Base-by-base conservation (phyloP, 2,329 filamentous ascomycete genomes). In the Curvularia verruculosa region DNA sequence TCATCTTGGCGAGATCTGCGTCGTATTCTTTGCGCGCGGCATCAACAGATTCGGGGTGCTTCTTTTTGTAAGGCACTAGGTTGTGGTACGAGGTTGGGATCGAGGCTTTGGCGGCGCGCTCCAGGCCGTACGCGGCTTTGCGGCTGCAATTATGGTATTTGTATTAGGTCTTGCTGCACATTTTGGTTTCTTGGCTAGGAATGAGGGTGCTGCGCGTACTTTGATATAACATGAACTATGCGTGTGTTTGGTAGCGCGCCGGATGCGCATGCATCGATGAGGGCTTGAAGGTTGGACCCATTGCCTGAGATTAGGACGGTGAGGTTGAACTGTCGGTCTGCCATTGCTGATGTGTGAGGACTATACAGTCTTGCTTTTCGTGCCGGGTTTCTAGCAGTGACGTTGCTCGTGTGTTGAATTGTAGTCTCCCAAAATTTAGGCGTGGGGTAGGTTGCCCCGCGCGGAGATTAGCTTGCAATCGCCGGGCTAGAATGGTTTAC, bases 11-110 rank as follows among this genome's bases (percentile, higher is more conserved):
- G 60, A 96, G 81, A 41, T 90, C 90, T 13, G 86, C 84, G 73
- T 96, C 92, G 75, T 95, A 96, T 52, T 81, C 82, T 45, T 83
- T 79, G 23, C 92, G 85, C 1, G 86, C 88, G 57, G 78, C 73
- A 6, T 81, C 72, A 5, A 80, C 78, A 67, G 72, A 87, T 1
- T 64, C 48, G 1, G 71, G 61, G 66, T 92, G 84, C 61, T 82
- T 84, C 70, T 90, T 90, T 57, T 91, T 92, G 78, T 91, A 88
- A 34, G 85, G 83, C 54, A 93, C 82, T 39, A 95, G 84, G 76
- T 94, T 94, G 82, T 94, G 92, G 80, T 94, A 94, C 52, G 85
- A 84, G 53, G 86, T 90, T 0, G 90, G 87, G 55, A 96, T 93
- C 34, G 66, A 68, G 51, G 85, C 86, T 43, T 80, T 77, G 49